Conservation (phyloP, 2,329 filamentous ascomycete genomes). For the Allantophomopsis lycopodina region DNA sequence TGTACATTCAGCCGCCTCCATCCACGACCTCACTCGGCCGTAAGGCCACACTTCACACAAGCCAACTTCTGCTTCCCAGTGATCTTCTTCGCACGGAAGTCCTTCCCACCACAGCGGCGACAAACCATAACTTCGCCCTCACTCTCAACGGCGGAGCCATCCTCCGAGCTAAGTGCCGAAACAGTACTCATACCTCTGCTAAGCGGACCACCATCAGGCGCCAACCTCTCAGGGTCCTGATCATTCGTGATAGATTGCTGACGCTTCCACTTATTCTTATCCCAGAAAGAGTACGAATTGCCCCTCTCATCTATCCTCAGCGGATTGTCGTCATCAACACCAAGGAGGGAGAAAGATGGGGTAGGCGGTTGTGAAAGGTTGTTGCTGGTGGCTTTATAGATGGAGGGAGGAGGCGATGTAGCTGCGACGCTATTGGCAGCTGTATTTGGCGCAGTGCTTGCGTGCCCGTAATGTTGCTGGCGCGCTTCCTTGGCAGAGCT, state of each 20-base stretch:
- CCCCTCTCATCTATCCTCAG: slow-evolving; percentile 23
- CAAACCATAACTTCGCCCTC: slow-evolving; percentile 37
- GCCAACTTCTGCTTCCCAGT: slow-evolving; percentile 40
- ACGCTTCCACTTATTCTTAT: slow-evolving; percentile 33
- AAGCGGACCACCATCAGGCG: slow-evolving; percentile 2
- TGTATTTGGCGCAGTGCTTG: slow-evolving; percentile 13
- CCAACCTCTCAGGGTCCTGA: slow-evolving; percentile 8
- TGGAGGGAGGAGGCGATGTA: slow-evolving; percentile 7
- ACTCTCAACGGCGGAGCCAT: slow-evolving; percentile 18
- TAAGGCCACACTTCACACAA: slow-evolving; percentile 40
- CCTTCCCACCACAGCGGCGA: slow-evolving; percentile 40
- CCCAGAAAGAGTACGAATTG: slow-evolving; percentile 40
- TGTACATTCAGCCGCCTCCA: background rate
- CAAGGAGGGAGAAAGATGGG: slow-evolving; percentile 38
- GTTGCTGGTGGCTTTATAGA: slow-evolving; percentile 1
- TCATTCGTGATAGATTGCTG: background rate
- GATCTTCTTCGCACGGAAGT: slow-evolving; percentile 45
- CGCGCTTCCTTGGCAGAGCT: slow-evolving; percentile 14
- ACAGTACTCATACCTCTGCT: slow-evolving; percentile 15
- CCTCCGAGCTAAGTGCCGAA: slow-evolving; percentile 45
- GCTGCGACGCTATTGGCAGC: slow-evolving; percentile 5
- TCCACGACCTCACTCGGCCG: slow-evolving; percentile 6
- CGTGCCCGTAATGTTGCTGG: slow-evolving; percentile 12
- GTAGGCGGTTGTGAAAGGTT: slow-evolving; percentile 28
- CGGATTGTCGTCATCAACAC: slow-evolving; percentile 26